Base-by-base conservation (phyloP, 2,329 filamentous ascomycete genomes). In the Zymoseptoria brevis region DNA sequence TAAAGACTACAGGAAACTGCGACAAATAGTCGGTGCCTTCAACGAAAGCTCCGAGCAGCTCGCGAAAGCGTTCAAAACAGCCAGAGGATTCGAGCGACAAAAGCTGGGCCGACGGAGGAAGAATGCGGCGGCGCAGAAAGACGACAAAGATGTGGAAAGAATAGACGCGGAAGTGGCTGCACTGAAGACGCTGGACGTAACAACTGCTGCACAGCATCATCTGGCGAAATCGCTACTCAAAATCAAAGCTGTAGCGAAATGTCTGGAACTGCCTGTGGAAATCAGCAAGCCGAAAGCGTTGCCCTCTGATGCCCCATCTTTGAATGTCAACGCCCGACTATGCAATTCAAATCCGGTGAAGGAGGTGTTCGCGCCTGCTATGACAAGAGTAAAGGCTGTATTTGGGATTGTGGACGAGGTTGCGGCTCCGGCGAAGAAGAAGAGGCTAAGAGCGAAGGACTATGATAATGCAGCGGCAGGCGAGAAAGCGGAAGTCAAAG, bases 81-180 rank as follows among this genome's bases (percentile, higher is more conserved):
- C 86, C 58, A 90, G 89, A 70, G 86, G 86, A 53, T 87, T 90
- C 69, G 89, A 93, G 76, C 81, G 88, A 52, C 89, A 93, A 75
- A 88, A 90, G 64, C 80, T 86, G 59, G 80, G 83, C 21, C 76
- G 88, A 60, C 81, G 86, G 58, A 78, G 80, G 65, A 86, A 86
- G 69, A 77, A 75, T 2, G 82, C 82, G 0, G 75, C 73, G 49
- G 64, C 71, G 7, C 76, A 79, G 45, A 75, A 75, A 9, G 76
- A 82, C 30, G 72, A 71, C 19, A 71, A 72, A 22, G 74, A 85
- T 68, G 75, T 82, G 21, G 75, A 77, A 59, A 78, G 87, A 19
- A 75, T 92, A 30, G 82, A 89, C 62, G 80, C 81, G 35, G 88
- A 87, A 68, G 79, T 85, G 51, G 73, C 76, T 51, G 80, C 80